phyloP scores from a whole-genome alignment of 495 filamentous ascomycete genomes.

The Daldinia caldariorum region DNA sequence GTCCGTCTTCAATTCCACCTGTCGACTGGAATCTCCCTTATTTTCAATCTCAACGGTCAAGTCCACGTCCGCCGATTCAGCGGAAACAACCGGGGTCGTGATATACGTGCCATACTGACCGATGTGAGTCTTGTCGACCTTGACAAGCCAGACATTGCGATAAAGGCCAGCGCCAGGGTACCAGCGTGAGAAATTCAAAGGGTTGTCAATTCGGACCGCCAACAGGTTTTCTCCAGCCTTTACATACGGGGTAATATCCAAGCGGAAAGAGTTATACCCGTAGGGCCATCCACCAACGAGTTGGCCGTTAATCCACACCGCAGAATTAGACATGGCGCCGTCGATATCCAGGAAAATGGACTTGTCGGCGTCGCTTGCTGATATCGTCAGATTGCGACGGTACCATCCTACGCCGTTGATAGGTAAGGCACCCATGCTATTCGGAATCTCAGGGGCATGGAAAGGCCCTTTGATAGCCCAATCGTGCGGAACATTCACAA shows the following conservation, averaged over 20 bases:
- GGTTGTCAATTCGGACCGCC: constrained; percentile 61
- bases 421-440: constrained; percentile 67
- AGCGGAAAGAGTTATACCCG: constrained; percentile 59
- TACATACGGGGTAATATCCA: constrained; percentile 59
- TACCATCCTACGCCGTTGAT: constrained; percentile 61
- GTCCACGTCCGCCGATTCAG: constrained; percentile 51
- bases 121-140: constrained; percentile 54
- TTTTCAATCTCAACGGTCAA: constrained; percentile 56
- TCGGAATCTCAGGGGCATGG: constrained; percentile 58
- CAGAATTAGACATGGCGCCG: constrained; percentile 60
- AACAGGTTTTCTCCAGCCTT: constrained; percentile 53
- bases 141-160: constrained; percentile 61
- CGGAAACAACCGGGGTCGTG: constrained; percentile 52
- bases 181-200: constrained; percentile 56
- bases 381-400: constrained; percentile 52
- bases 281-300: constrained; percentile 63
- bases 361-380: constrained; percentile 47
- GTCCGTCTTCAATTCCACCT: constrained; percentile 46
- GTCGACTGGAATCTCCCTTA: constrained; percentile 33
- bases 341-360: constrained; percentile 59
- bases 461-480: constrained; percentile 63
- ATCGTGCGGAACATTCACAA: constrained; percentile 56
- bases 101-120: constrained; percentile 57
- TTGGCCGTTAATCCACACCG: constrained; percentile 60
- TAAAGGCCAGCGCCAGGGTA: constrained; percentile 63